These are phyloP conservation scores for Cenchrus purpureus DNA, from an alignment of 176 grass and related monocot genomes.

Conservation along the genomic window DNA sequence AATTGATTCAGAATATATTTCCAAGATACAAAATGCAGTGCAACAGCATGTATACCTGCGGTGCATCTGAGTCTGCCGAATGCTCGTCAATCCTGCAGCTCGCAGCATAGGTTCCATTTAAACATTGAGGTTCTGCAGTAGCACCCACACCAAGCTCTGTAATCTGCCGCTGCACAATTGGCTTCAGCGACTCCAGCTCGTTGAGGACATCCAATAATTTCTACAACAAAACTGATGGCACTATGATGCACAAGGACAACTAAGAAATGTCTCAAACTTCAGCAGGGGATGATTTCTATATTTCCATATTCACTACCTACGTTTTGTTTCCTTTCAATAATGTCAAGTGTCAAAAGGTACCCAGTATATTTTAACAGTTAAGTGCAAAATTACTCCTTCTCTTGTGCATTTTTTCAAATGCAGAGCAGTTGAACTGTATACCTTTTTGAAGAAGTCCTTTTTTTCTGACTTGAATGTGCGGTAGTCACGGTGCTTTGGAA, in stretches of 20 bases:
- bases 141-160: not conserved
- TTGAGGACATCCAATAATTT: not conserved
- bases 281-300: not conserved
- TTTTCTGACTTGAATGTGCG: not conserved
- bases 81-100: not conserved
- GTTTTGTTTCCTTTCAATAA: no score
- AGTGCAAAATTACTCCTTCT: not conserved
- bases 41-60: not conserved
- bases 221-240: not conserved
- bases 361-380: not conserved
- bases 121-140: not conserved
- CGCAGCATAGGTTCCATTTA: not conserved
- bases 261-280: not conserved
- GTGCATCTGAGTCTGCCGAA: not conserved
- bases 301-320: no score
- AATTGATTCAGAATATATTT: not conserved
- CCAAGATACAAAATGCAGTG: not conserved
- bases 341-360: not conserved
- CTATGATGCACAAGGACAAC: not conserved
- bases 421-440: not conserved
- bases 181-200: conserved; percentile 4
- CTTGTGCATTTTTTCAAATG: not conserved
- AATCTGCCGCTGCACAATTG: not conserved
- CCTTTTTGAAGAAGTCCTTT: not conserved
- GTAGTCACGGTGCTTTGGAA: not conserved